These are phyloP conservation scores for Hyphodiscus sp. DNA, from an alignment of 2,329 filamentous ascomycete genomes.

Conservation along the genomic window DNA sequence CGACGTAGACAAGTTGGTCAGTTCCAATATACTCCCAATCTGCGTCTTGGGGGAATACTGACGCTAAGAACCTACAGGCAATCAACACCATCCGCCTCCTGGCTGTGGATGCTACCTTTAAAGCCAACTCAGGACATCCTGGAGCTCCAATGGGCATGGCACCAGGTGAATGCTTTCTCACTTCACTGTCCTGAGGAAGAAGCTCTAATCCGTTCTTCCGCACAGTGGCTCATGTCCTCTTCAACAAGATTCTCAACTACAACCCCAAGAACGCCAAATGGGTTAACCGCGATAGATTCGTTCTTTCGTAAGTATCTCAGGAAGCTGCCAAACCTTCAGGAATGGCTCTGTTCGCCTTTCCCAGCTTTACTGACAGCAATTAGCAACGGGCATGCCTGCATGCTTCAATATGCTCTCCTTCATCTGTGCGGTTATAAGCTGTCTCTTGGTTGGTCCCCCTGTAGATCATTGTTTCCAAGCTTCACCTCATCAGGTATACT, in stretches of 20 bases:
- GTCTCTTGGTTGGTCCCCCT: too few species aligned
- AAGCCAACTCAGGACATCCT: constrained; percentile 96
- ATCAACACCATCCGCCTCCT: constrained; percentile 98
- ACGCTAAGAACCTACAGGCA: too few species aligned
- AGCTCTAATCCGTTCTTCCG: constrained; percentile 47
- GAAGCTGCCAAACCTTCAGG: not conserved
- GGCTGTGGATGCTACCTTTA: constrained; percentile 92
- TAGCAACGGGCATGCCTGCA: constrained; percentile 97
- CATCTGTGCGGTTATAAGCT: constrained; percentile 91
- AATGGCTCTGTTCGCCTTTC: not conserved
- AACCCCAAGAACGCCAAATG: constrained; percentile 99
- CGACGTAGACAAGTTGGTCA: constrained; percentile 77
- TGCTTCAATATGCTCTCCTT: constrained; percentile 98
- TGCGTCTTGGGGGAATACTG: too few species aligned
- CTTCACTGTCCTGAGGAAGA: constrained; percentile 51
- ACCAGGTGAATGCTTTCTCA: constrained; percentile 21
- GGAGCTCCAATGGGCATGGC: constrained; percentile 76
- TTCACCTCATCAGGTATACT: too few species aligned
- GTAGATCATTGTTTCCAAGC: too few species aligned
- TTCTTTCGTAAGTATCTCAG: constrained; percentile 74
- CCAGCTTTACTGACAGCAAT: constrained; percentile 1
- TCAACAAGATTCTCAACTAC: constrained; percentile 99
- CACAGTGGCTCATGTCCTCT: constrained; percentile 86
- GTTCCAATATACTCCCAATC: too few species aligned
- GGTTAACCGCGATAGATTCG: constrained; percentile 96